These are phyloP conservation scores for Mortierella alpina DNA, from an alignment of 192 early-diverging fungal genomes.

Conservation along the genomic window DNA sequence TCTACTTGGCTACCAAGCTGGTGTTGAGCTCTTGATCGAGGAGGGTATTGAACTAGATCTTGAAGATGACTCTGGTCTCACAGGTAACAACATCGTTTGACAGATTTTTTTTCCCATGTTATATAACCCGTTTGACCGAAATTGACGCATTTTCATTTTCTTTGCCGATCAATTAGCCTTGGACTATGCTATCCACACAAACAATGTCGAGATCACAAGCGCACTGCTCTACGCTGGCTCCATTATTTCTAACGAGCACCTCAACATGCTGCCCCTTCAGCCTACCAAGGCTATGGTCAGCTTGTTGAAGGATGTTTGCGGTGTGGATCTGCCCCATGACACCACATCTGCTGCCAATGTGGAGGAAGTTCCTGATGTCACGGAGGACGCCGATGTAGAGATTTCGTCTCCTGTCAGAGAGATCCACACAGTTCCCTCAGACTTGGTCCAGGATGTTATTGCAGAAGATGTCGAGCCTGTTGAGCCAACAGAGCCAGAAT, in stretches of 20 bases:
- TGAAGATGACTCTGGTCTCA: slow-evolving; percentile 45
- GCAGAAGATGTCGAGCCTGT: background rate
- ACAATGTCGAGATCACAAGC: slow-evolving; percentile 43
- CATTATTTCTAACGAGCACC: slow-evolving; percentile 33
- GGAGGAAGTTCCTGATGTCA: slow-evolving; percentile 14
- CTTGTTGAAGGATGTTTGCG: slow-evolving; percentile 27
- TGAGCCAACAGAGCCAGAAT: background rate
- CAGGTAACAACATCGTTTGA: slow-evolving; percentile 19
- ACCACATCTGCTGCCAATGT: background rate
- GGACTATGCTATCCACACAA: slow-evolving; percentile 49
- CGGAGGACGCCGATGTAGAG: slow-evolving; percentile 4
- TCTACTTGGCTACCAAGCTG: slow-evolving; percentile 39
- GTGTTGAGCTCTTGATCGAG: slow-evolving; percentile 39
- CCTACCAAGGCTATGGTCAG: slow-evolving; percentile 23
- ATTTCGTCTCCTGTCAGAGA: background rate
- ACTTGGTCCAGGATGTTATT: slow-evolving; percentile 1
- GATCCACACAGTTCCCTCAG: background rate
- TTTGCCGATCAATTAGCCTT: slow-evolving; percentile 18
- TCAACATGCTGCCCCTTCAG: slow-evolving; percentile 18
- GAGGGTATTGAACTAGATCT: slow-evolving; percentile 51
- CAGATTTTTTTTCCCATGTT: background rate
- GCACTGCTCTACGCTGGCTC: slow-evolving; percentile 36
- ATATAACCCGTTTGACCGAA: background rate
- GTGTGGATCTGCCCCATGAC: slow-evolving; percentile 17
- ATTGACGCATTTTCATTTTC: background rate